Evolutionary conservation across 345 rosid genomes (phyloP), one percentile per base, ranked within the genome.

Genomic region (Citrus australasica): DNA sequence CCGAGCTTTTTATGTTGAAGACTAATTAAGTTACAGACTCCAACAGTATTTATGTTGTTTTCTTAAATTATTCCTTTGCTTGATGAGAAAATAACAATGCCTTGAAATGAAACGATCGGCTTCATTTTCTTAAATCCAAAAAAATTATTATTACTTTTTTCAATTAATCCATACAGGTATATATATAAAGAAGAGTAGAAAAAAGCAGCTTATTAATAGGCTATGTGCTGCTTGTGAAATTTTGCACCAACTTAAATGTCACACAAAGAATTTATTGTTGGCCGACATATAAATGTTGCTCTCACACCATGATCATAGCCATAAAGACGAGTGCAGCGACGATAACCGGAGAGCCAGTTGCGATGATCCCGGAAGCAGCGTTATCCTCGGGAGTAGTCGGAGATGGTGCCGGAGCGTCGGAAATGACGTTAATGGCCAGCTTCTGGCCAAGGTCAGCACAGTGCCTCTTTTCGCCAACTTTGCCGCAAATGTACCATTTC

Each of bases 401-500:
- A 16, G 56, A 51, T 0, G 84, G 74, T 2, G 75, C 79, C 2
- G 80, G 83, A 53, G 58, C 78, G 0, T 5, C 5, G 9, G 69
- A 65, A 11, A 46, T 2, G 0, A 86, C 86, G 1, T 60, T 79
- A 40, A 88, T 82, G 19, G 35, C 75, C 2, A 89, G 84, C 87
- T 88, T 89, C 76, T 79, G 79, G 22, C 84, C 81, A n/a, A 38
- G 46, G 2, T 37, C 13, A 46, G 51, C 51, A 40, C 91, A 85
- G 62, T 88, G 91, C 4, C n/a, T 56, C 25, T 48, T 46, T 5
- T 4, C 7, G 0, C 21, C 30, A 7, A 75, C 71, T 11, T 19
- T 21, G 6, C 90, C 87, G n/a, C 91, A 86, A 25, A 88, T 84
- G 76, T 85, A 90, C 87, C 93, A 80, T 72, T 86, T 86, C 16